A percentile compares a stretch with the other conserved stretches of the same genome.
phyloP scores from a whole-genome alignment of 305 asterid genomes.

The Plantago rigida region DNA sequence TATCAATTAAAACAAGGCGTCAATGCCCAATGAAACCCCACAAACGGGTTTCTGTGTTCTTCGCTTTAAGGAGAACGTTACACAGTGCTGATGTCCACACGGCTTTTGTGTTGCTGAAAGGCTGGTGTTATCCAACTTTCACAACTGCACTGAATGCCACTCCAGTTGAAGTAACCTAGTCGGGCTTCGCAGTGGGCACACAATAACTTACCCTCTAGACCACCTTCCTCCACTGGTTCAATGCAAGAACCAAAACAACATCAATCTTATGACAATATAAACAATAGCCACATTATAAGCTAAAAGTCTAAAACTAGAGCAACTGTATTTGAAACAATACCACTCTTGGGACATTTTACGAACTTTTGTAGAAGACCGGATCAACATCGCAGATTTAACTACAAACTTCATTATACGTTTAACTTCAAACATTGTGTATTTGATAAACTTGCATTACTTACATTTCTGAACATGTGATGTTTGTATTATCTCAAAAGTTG shows the following conservation, averaged over 20 bases:
- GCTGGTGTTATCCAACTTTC: constrained; percentile 99
- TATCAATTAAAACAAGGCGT: constrained; percentile 13
- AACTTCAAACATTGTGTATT: no score
- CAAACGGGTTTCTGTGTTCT: not conserved
- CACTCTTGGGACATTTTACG: no score
- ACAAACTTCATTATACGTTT: no score
- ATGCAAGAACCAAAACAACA: no score
- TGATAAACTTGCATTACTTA: no score
- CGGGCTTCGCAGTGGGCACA: constrained; percentile 81
- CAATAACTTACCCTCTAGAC: constrained; percentile 74
- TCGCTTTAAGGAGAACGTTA: constrained; percentile 20
- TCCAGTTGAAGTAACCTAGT: constrained; percentile 92
- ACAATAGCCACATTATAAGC: not conserved
- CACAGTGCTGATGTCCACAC: constrained; percentile 61
- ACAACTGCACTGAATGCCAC: constrained; percentile 93
- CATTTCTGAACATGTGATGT: no score
- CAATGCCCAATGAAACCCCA: constrained; percentile 16
- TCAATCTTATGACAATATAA: not conserved
- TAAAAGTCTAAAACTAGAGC: no score
- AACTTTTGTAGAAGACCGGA: no score
- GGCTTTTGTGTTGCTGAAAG: constrained; percentile 93
- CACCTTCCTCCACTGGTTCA: constrained; percentile 72
- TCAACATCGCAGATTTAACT: no score
- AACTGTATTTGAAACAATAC: no score
- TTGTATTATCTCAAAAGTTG: no score